Evolutionary conservation across 2,329 filamentous ascomycete genomes (phyloP).

Genomic region (Nothophaeocryptopus gaeumannii): DNA sequence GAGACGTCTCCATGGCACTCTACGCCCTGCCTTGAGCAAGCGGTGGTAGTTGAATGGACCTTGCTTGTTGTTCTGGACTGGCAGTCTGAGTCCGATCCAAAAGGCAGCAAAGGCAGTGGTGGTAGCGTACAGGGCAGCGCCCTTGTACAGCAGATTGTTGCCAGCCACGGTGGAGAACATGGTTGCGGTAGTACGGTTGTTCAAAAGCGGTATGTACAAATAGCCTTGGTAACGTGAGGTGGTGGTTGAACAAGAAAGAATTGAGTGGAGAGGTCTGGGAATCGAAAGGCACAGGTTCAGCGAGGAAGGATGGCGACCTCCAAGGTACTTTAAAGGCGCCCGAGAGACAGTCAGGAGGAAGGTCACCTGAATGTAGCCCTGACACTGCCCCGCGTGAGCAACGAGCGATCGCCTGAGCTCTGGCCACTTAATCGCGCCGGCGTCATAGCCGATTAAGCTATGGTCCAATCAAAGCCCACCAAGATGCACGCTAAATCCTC

Average conservation of each 20-base stretch:
- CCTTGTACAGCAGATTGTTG: slow-evolving; percentile 28
- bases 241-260: slow-evolving; percentile 5
- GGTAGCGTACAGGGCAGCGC: slow-evolving; percentile 32
- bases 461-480: too few relatives aligned
- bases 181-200: background rate
- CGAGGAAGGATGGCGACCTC: slow-evolving; percentile 2
- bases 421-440: too few relatives aligned
- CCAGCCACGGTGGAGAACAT: slow-evolving; percentile 25
- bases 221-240: slow-evolving; percentile 13
- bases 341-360: background rate
- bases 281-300: slow-evolving; percentile 3
- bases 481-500: too few relatives aligned
- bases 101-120: slow-evolving; percentile 32
- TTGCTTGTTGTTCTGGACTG: slow-evolving; percentile 30
- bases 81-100: slow-evolving; percentile 31
- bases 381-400: slow-evolving; percentile 6
- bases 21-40: slow-evolving; percentile 25
- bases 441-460: too few relatives aligned
- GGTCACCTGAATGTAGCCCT: slow-evolving; percentile 4
- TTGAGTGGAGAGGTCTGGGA: slow-evolving; percentile 10
- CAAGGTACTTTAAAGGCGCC: slow-evolving; percentile 8
- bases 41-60: slow-evolving; percentile 36
- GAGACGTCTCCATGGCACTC: slow-evolving; percentile 34
- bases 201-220: background rate
- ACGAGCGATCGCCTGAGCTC: background rate